Base-by-base conservation (phyloP, 2,329 filamentous ascomycete genomes). In the Cladosporium oxysporum region DNA sequence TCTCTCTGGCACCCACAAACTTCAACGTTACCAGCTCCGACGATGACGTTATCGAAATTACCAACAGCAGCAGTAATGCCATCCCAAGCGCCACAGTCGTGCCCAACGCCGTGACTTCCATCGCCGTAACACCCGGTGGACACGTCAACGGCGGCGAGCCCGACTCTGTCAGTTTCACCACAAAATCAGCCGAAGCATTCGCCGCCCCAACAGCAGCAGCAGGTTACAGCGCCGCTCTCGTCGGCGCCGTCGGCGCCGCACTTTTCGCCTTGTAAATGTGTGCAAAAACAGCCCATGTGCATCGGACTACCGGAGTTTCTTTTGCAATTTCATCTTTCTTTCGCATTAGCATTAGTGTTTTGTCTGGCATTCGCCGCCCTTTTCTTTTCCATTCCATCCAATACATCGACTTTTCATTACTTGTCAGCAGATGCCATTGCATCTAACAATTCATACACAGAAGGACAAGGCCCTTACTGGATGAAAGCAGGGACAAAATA, bases 1-100 rank as follows among this genome's bases (percentile, higher is more conserved):
- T 88, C 69, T 85, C 83, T 2, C 76, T 89, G 23, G 87, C 86
- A 3, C 85, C 86, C 70, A 88, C 87, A 2, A 83, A 83, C 67
- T 88, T 88, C 79, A 87, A 88, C 72, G 79, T 83, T 8, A 84
- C 83, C 0, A 31, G 28, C 53, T 70, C 71, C 5, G 73, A 73
- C 21, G 78, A 82, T 68, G 79, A 84, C 67, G 76, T 88, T 57
- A 66, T 83, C 66, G 86, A 88, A 70, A 88, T 88, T 64, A 78
- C 79, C 8, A 79, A 79, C 18, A 83, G 83, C 2, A 69, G 77
- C 3, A 80, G 81, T 10, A 81, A 81, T 11, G 49, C 62, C 3
- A 80, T 88, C 1, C 86, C 86, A 0, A 79, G 80, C 53, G 85
- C 86, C 6, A 83, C 82, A 0, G 74, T 70, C n/a, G 85, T 87